These are phyloP conservation scores for Lomentospora prolificans DNA, from an alignment of 2,329 filamentous ascomycete genomes.

Conservation along the genomic window DNA sequence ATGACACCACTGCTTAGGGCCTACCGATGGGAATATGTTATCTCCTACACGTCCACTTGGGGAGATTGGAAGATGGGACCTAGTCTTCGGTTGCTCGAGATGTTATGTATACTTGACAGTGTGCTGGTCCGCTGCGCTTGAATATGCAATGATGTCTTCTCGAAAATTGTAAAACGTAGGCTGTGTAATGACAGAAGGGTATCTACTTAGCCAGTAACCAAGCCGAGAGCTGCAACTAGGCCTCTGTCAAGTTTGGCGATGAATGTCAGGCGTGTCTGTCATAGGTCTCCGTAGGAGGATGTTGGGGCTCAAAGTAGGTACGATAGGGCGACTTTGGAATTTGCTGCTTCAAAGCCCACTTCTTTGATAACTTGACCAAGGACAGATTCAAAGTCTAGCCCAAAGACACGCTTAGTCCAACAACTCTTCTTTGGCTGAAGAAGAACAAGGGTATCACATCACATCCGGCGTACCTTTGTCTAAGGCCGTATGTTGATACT, in stretches of 20 bases:
- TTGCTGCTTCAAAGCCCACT: neutral
- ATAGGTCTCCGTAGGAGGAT: neutral
- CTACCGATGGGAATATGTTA: no score
- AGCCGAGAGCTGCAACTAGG: neutral
- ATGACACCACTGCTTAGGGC: no score
- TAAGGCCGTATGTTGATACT: neutral
- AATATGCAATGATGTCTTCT: no score
- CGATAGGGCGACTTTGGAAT: neutral
- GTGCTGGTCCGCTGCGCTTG: no score
- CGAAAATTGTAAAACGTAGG: no score
- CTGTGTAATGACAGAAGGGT: no score
- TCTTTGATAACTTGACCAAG: neutral
- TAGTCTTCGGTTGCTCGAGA: no score
- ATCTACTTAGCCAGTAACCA: neutral
- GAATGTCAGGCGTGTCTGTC: neutral
- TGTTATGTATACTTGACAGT: no score
- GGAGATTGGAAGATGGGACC: no score
- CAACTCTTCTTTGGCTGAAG: neutral
- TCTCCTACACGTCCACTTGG: no score
- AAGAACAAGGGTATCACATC: neutral
- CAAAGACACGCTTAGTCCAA: neutral
- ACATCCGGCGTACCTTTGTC: no score
- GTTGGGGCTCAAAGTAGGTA: neutral
- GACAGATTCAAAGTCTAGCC: neutral
- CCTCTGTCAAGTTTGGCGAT: neutral